Evolutionary conservation across 495 filamentous ascomycete species (phyloP).

Genomic region (Darksidea phi): DNA sequence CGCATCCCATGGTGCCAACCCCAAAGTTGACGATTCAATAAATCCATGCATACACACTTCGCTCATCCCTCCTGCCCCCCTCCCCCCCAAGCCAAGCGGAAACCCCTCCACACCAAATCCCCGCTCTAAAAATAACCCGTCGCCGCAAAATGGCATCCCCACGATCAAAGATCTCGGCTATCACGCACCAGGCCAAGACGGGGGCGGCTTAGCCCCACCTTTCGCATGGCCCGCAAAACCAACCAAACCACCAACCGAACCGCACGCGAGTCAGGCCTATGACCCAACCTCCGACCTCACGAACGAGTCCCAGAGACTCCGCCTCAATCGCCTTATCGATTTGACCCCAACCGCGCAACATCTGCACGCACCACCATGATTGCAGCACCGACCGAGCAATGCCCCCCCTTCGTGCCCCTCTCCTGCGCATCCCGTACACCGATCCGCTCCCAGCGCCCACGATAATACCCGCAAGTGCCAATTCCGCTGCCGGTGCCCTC

Average conservation of each 20-base stretch:
- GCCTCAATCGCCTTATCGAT: background rate
- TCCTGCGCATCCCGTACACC: slow-evolving; percentile 90
- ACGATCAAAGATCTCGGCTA: slow-evolving; percentile 2
- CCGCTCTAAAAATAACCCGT: background rate
- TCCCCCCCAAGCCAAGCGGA: no score
- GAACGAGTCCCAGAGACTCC: background rate
- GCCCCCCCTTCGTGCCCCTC: slow-evolving; percentile 41
- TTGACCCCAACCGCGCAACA: no score
- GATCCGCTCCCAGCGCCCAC: slow-evolving; percentile 74
- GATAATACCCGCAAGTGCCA: slow-evolving; percentile 69
- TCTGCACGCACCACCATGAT: background rate
- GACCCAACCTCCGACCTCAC: background rate
- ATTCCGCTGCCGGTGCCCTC: slow-evolving; percentile 68
- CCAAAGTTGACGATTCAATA: slow-evolving; percentile 3
- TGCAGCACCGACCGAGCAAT: slow-evolving; percentile 6
- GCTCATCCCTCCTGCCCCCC: no score
- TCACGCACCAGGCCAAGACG: background rate
- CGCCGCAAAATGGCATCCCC: background rate
- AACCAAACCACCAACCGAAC: no score
- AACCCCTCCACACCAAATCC: no score
- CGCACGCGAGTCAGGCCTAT: background rate
- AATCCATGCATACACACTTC: background rate
- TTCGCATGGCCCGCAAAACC: no score
- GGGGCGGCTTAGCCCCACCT: background rate
- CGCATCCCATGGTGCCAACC: no score